phyloP scores from a whole-genome alignment of 139 green algal species.

The Monoraphidium neglectum region DNA sequence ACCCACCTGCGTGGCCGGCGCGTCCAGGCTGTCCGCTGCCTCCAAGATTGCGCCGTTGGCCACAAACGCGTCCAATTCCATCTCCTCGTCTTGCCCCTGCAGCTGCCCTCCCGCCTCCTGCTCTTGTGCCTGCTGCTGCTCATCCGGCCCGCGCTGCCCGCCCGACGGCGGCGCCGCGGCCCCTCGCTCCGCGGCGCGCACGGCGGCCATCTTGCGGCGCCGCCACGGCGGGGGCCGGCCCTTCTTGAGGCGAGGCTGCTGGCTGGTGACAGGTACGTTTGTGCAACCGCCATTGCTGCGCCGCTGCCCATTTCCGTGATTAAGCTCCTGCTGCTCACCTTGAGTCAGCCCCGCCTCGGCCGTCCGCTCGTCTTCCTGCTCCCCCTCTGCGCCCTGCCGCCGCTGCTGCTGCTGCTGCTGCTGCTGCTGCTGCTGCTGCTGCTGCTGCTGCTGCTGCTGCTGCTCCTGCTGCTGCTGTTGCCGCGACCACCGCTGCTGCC shows the following conservation, averaged over 20 bases:
- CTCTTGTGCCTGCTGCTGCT: not conserved
- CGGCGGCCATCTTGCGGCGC: no score
- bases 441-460: slow-evolving; percentile 16
- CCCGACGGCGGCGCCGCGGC: not conserved
- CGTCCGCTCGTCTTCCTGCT: not conserved
- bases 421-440: slow-evolving; percentile 2
- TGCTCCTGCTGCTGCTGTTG: not conserved
- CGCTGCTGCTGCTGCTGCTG: not conserved
- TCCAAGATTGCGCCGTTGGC: no score
- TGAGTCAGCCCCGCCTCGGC: no score
- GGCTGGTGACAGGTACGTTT: no score
- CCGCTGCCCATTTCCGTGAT: no score
- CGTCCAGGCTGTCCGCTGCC: slow-evolving; percentile 10
- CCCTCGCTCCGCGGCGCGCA: no score
- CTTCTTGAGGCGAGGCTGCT: no score
- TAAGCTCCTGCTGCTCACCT: no score
- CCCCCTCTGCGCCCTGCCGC: not conserved
- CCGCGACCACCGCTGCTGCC: not conserved
- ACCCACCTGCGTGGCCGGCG: slow-evolving; percentile 13
- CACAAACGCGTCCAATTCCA: slow-evolving; percentile 9
- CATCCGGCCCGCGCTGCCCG: not conserved
- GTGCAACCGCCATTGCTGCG: no score
- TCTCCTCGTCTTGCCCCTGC: not conserved
- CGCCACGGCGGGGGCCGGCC: no score
- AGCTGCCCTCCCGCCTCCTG: not conserved